These are phyloP conservation scores for Cladosporium halotolerans DNA, from an alignment of 2,329 filamentous ascomycete genomes.

Conservation along the genomic window DNA sequence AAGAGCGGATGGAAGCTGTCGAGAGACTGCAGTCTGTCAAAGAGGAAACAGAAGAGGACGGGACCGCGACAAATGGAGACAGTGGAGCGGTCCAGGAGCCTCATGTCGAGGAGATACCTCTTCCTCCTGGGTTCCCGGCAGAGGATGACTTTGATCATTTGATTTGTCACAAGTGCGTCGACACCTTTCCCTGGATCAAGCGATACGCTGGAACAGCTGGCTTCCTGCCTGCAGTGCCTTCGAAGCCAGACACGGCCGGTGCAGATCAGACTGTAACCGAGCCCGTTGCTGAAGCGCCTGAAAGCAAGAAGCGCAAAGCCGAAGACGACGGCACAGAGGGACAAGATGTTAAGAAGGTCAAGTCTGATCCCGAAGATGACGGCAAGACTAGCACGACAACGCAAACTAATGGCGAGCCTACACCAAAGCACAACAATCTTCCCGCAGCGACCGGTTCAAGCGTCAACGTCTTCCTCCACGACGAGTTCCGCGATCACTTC, in stretches of 20 bases:
- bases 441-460: conserved; percentile 48
- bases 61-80: conserved; percentile 16
- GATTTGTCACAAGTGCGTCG: conserved; percentile 89
- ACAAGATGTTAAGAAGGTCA: conserved; percentile 25
- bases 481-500: conserved; percentile 71
- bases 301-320: conserved; percentile 40
- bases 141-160: conserved; percentile 88
- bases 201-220: conserved; percentile 72
- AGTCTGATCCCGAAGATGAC: conserved; percentile 15
- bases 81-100: conserved; percentile 48
- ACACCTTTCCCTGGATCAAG: conserved; percentile 87
- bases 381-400: neutral
- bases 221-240: conserved; percentile 68
- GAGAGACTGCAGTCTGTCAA: conserved; percentile 22
- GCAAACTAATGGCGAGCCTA: neutral
- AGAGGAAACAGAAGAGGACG: conserved; percentile 33
- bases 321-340: conserved; percentile 31
- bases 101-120: conserved; percentile 50
- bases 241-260: conserved; percentile 6
- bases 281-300: neutral
- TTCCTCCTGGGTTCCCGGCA: conserved; percentile 77
- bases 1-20: conserved; percentile 17
- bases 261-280: neutral
- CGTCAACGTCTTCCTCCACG: conserved; percentile 77
- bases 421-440: conserved; percentile 38